These are phyloP conservation scores for Cyberlindnera subsufficiens DNA, from an alignment of 805 yeast species.

Conservation along the genomic window DNA sequence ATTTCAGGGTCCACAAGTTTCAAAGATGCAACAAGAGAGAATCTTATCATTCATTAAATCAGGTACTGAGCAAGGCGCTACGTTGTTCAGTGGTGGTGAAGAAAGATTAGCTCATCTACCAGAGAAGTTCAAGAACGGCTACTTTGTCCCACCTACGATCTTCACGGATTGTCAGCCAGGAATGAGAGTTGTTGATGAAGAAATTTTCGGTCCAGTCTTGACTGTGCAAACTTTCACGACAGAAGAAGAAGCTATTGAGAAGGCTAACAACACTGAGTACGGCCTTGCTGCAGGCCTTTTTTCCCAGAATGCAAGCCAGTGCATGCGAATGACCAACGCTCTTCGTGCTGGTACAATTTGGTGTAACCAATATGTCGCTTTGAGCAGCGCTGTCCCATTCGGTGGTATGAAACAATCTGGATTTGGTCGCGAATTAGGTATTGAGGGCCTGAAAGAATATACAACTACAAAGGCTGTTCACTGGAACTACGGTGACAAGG, in stretches of 20 bases:
- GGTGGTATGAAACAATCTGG: too few relatives aligned
- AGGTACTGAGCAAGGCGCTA: constrained; percentile 44
- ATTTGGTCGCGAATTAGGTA: too few relatives aligned
- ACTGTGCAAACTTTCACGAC: constrained; percentile 55
- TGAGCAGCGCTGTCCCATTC: too few relatives aligned
- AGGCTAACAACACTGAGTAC: constrained; percentile 66
- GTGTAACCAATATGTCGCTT: too few relatives aligned
- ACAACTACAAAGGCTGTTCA: too few relatives aligned
- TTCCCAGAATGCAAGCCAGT: constrained; percentile 58
- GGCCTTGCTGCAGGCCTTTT: constrained; percentile 81
- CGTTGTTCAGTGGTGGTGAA: constrained; percentile 36
- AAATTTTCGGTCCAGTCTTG: constrained; percentile 83
- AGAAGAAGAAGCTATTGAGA: constrained; percentile 58
- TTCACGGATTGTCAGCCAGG: constrained; percentile 61
- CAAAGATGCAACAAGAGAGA: constrained; percentile 48
- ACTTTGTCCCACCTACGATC: constrained; percentile 65
- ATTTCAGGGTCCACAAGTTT: constrained; percentile 57
- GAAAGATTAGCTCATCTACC: constrained; percentile 29
- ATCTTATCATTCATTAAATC: constrained; percentile 36
- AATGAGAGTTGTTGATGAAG: constrained; percentile 66
- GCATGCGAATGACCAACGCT: constrained; percentile 37
- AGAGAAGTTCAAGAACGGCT: constrained; percentile 40
- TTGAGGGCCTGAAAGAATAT: too few relatives aligned
- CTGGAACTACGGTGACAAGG: too few relatives aligned
- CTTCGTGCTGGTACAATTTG: too few relatives aligned